A percentile compares a stretch with the other conserved stretches of the same genome.
Evolutionary conservation across 2,329 filamentous ascomycete species (phyloP).

Genomic region (Pseudogymnoascus sp.): DNA sequence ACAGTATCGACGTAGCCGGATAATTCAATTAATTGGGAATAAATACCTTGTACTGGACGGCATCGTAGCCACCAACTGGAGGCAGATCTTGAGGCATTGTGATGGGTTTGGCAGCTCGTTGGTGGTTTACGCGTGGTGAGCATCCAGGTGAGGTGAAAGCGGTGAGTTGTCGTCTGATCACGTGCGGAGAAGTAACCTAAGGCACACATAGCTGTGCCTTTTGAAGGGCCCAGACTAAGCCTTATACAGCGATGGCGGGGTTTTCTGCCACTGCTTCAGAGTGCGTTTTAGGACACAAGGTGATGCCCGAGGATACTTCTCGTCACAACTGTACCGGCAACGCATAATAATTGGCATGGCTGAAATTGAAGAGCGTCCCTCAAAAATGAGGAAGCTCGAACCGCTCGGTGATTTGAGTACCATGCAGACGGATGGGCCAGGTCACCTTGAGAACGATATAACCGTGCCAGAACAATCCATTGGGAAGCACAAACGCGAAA

Average conservation of each 20-base stretch:
- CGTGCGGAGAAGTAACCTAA: neutral
- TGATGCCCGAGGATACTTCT: neutral
- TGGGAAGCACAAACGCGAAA: neutral
- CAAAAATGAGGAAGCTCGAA: constrained; percentile 25
- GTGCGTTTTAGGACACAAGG: neutral
- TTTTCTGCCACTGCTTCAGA: constrained; percentile 6
- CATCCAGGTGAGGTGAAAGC: constrained; percentile 7
- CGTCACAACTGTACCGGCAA: neutral
- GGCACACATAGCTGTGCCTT: constrained; percentile 1
- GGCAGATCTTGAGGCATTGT: constrained; percentile 97
- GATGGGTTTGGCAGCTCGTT: constrained; percentile 23
- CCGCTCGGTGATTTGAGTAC: neutral
- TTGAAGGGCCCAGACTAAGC: neutral
- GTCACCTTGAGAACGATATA: neutral
- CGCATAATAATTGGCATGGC: constrained; percentile 18
- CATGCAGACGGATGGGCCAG: neutral
- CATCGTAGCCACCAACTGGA: constrained; percentile 85
- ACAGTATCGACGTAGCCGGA: neutral
- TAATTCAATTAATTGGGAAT: constrained; percentile 1
- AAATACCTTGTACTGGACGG: constrained; percentile 91
- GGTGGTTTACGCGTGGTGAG: neutral
- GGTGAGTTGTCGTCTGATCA: neutral
- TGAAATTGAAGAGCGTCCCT: constrained; percentile 25
- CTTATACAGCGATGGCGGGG: neutral
- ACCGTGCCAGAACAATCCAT: neutral